Evolutionary conservation across 179 eudicot genomes (phyloP).

Genomic region (Silene noctiflora): DNA sequence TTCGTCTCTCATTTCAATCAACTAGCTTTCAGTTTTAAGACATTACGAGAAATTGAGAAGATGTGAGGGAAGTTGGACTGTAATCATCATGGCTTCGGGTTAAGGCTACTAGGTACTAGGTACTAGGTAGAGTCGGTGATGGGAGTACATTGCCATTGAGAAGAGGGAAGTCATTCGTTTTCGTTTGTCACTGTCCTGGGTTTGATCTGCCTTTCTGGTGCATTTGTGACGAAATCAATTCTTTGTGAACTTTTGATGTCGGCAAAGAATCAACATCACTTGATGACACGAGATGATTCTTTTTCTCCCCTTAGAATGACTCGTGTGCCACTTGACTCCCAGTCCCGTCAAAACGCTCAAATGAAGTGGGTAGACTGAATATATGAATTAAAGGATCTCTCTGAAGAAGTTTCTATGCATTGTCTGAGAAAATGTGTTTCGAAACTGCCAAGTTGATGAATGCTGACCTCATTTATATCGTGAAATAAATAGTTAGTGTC

Average conservation of each 20-base stretch:
- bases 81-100: constrained; percentile 26
- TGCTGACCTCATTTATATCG: not conserved
- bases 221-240: constrained; percentile 17
- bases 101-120: no score
- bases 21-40: not conserved
- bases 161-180: constrained; percentile 20
- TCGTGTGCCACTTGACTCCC: no score
- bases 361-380: constrained; percentile 2
- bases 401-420: constrained; percentile 23
- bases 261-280: not conserved
- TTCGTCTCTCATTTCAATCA: constrained; percentile 27
- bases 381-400: constrained; percentile 16
- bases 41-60: constrained; percentile 11
- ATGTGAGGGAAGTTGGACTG: constrained; percentile 21
- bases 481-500: not conserved
- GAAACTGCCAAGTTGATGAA: not conserved
- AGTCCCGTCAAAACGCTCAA: not conserved
- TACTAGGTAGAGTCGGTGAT: no score
- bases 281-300: no score
- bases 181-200: not conserved
- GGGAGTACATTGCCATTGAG: not conserved
- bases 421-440: constrained; percentile 27
- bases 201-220: constrained; percentile 25
- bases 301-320: no score
- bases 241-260: constrained; percentile 10